Evolutionary conservation across 2,329 filamentous ascomycete genomes (phyloP).

Genomic region (Verticillium dahliae): DNA sequence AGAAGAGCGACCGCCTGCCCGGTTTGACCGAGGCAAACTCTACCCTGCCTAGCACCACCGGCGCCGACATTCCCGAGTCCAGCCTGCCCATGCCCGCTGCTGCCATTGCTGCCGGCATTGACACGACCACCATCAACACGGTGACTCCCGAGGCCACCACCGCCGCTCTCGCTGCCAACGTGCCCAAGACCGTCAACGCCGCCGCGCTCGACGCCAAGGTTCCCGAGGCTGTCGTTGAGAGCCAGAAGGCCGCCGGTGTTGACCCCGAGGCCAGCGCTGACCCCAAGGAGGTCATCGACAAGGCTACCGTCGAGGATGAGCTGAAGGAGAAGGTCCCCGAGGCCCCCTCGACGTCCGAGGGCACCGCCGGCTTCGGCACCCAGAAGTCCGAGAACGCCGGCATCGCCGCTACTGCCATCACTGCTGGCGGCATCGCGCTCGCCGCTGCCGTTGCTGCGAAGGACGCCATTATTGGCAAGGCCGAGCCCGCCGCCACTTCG

Average conservation of each 20-base stretch:
- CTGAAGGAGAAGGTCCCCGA: conserved; percentile 60
- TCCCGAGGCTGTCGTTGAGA: conserved; percentile 63
- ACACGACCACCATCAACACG: conserved; percentile 43
- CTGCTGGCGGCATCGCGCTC: conserved; percentile 29
- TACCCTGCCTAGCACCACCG: conserved; percentile 39
- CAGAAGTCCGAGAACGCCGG: conserved; percentile 44
- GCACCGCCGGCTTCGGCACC: conserved; percentile 43
- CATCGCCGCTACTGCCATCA: conserved; percentile 23
- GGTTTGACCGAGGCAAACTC: conserved; percentile 33
- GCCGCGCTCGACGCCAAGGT: conserved; percentile 32
- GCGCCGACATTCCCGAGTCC: conserved; percentile 67
- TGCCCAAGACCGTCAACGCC: conserved; percentile 44
- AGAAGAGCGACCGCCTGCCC: conserved; percentile 64
- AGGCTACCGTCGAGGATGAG: conserved; percentile 65
- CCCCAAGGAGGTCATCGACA: conserved; percentile 60
- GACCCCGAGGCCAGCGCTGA: conserved; percentile 63
- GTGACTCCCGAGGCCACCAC: conserved; percentile 56
- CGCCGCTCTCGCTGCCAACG: conserved; percentile 58
- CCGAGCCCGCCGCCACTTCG: conserved; percentile 19
- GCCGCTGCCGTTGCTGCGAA: conserved; percentile 23
- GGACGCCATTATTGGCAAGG: conserved; percentile 15
- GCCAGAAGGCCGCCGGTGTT: conserved; percentile 59
- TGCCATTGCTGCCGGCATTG: conserved; percentile 16
- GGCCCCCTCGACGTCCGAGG: conserved; percentile 51
- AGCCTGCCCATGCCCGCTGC: conserved; percentile 58